Evolutionary conservation across 1,284 basidiomycete genomes (phyloP).

Genomic region (Fomitopsis schrenkii): DNA sequence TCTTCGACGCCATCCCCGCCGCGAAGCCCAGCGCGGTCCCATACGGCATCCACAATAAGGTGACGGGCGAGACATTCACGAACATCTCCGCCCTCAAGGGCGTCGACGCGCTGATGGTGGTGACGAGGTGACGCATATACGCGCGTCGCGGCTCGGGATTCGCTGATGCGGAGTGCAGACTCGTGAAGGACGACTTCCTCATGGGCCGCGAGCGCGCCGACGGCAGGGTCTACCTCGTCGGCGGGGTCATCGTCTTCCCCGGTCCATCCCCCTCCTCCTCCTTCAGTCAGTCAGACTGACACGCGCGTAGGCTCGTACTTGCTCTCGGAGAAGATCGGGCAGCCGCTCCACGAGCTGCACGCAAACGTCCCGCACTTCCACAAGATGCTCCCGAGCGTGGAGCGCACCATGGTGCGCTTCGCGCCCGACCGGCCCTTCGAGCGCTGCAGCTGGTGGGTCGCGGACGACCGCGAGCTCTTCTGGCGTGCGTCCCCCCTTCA

Average conservation of each 20-base stretch:
- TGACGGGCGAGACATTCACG: conserved; percentile 27
- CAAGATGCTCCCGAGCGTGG: conserved; percentile 36
- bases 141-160: not conserved
- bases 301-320: conserved; percentile 37
- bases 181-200: conserved; percentile 38
- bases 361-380: conserved; percentile 37
- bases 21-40: not conserved
- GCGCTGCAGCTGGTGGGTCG: conserved; percentile 38
- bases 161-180: conserved; percentile 13
- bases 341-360: conserved; percentile 31
- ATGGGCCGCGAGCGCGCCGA: conserved; percentile 35
- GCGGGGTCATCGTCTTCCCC: conserved; percentile 36
- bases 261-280: conserved; percentile 15
- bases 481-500: conserved; percentile 20
- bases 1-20: conserved; percentile 23
- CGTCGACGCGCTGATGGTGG: conserved; percentile 28
- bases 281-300: too few species aligned
- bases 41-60: conserved; percentile 33
- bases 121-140: conserved; percentile 13
- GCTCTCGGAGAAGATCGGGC: conserved; percentile 34
- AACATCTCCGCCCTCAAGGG: conserved; percentile 20
- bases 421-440: conserved; percentile 35
- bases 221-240: conserved; percentile 34
- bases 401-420: conserved; percentile 37
- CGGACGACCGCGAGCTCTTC: conserved; percentile 34